phyloP scores from a whole-genome alignment of 768 basidiomycete species.

The Xerocomus spinulosus region DNA sequence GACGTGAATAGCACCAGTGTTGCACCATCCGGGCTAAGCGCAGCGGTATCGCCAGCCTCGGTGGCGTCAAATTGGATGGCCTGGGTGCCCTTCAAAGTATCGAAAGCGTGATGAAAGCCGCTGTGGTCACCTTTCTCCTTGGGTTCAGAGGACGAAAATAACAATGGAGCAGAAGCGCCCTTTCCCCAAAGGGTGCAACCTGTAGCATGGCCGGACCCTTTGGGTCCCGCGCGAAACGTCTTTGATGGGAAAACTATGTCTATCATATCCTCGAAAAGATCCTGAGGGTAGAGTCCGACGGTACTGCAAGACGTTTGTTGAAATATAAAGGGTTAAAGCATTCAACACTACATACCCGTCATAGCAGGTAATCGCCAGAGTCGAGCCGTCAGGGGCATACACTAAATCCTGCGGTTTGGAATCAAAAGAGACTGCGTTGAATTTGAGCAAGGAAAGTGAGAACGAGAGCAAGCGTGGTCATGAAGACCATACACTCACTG shows the following conservation, averaged over 20 bases:
- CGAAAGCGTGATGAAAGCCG: constrained; percentile 52
- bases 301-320: constrained; percentile 14
- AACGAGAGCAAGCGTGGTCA: background rate
- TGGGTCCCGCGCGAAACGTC: constrained; percentile 14
- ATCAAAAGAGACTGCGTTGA: constrained; percentile 17
- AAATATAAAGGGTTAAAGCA: background rate
- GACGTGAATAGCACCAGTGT: constrained; percentile 33
- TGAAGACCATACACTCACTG: constrained; percentile 12
- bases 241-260: constrained; percentile 12
- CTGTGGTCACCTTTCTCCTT: constrained; percentile 8
- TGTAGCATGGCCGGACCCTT: constrained; percentile 25
- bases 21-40: constrained; percentile 41
- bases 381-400: constrained; percentile 39
- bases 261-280: constrained; percentile 20
- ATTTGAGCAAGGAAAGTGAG: constrained; percentile 5
- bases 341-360: constrained; percentile 23
- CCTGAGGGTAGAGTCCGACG: constrained; percentile 17
- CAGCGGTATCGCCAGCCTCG: constrained; percentile 53
- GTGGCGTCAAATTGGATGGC: constrained; percentile 38
- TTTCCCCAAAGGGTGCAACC: constrained; percentile 54
- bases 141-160: constrained; percentile 60
- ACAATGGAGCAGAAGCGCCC: constrained; percentile 31
- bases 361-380: constrained; percentile 35
- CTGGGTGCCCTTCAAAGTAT: constrained; percentile 27
- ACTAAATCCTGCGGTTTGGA: constrained; percentile 40